phyloP scores from a whole-genome alignment of 1,284 basidiomycete genomes.

The Amylostereum areolatum region DNA sequence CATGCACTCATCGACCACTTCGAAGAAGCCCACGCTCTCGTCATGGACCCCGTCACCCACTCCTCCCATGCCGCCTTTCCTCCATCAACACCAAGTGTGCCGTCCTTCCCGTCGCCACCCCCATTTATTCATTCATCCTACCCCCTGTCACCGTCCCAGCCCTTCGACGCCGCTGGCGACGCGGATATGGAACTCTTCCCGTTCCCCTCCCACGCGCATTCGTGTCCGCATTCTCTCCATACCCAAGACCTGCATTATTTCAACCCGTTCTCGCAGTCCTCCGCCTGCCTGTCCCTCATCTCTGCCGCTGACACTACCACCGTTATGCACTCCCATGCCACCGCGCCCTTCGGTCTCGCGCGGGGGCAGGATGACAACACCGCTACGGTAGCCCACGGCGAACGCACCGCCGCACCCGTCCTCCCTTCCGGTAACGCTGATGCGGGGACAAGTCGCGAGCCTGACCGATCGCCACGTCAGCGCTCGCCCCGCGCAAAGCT shows the following conservation, averaged over 20 bases:
- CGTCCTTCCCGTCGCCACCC: slow-evolving; percentile 15
- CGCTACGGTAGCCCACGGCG: neutral
- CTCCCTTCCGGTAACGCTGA: slow-evolving; percentile 24
- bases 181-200: slow-evolving; percentile 72
- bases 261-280: slow-evolving; percentile 16
- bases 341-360: slow-evolving; percentile 11
- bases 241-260: slow-evolving; percentile 3
- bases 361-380: neutral
- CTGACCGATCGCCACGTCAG: neutral
- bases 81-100: slow-evolving; percentile 15
- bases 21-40: slow-evolving; percentile 76
- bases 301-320: slow-evolving; percentile 44
- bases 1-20: slow-evolving; percentile 86
- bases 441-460: neutral
- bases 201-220: slow-evolving; percentile 22
- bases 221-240: slow-evolving; percentile 36
- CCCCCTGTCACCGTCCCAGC: slow-evolving; percentile 22
- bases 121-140: neutral
- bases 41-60: slow-evolving; percentile 49
- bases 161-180: slow-evolving; percentile 64
- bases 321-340: slow-evolving; percentile 34
- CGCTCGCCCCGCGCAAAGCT: neutral
- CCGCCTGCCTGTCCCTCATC: slow-evolving; percentile 28
- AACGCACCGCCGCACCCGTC: slow-evolving; percentile 48
- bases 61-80: slow-evolving; percentile 11